Conservation (phyloP, 805 yeast genomes). For the Lachancea thermotolerans region DNA sequence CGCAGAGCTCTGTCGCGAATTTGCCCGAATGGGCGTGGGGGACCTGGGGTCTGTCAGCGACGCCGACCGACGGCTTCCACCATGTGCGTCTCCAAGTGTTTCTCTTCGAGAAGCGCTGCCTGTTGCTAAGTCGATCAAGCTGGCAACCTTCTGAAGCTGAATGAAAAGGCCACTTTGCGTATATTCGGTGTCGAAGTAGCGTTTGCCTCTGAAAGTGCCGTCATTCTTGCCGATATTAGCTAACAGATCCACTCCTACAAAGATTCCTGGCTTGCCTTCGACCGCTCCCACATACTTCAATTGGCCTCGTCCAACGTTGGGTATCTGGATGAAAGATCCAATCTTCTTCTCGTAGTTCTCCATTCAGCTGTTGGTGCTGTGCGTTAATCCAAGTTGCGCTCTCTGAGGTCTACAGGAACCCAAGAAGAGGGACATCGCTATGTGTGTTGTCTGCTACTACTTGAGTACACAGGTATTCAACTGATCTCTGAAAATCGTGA, state of each 20-base stretch:
- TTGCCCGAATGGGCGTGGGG: constrained; percentile 14
- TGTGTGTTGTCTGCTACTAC: no score
- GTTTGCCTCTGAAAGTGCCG: constrained; percentile 70
- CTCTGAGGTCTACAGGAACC: no score
- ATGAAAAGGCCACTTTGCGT: constrained; percentile 75
- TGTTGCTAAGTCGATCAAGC: constrained; percentile 18
- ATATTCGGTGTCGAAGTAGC: constrained; percentile 57
- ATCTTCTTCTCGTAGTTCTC: constrained; percentile 21
- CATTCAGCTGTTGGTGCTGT: neutral
- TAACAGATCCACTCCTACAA: constrained; percentile 83
- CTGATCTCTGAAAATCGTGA: no score
- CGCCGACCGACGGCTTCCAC: constrained; percentile 9
- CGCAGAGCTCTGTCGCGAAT: constrained; percentile 34
- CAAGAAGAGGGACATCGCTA: no score
- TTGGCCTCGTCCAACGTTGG: constrained; percentile 65
- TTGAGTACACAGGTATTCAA: no score
- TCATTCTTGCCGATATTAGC: constrained; percentile 71
- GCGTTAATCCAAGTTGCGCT: neutral
- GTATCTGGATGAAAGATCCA: constrained; percentile 39
- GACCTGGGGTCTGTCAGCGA: constrained; percentile 10
- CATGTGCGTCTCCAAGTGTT: constrained; percentile 9
- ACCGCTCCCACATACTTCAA: constrained; percentile 69
- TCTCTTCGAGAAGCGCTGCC: constrained; percentile 13
- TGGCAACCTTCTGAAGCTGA: constrained; percentile 41
- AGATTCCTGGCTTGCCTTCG: constrained; percentile 62